Conservation (phyloP, 192 early-diverging fungal genomes). For the Dimargaris cristalligena region DNA sequence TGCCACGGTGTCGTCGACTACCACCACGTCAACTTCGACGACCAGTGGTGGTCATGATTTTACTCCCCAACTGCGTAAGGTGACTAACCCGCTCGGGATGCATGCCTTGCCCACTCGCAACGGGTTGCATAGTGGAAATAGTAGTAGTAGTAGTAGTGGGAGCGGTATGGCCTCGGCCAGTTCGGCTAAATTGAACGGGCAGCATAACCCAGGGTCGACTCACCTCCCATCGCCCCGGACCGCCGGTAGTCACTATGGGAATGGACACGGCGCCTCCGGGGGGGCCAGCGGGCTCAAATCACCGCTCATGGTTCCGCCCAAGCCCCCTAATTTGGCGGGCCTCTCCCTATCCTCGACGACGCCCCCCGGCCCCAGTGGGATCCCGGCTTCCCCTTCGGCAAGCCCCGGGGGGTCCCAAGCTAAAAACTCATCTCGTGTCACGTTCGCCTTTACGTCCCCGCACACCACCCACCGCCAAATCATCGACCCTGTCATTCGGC, state of each 20-base stretch:
- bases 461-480: slow-evolving; percentile 11
- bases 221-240: not conserved
- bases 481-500: slow-evolving; percentile 11
- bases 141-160: not conserved
- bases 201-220: not conserved
- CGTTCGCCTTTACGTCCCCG: slow-evolving; percentile 9
- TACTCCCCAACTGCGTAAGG: slow-evolving; percentile 5
- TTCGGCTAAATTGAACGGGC: not conserved
- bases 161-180: not conserved
- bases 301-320: no score
- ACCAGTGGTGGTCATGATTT: not conserved
- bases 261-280: not conserved
- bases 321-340: no score
- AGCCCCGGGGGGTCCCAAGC: not conserved
- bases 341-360: no score
- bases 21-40: not conserved
- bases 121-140: not conserved
- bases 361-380: no score
- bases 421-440: not conserved
- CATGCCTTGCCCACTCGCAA: not conserved
- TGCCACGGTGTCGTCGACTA: not conserved
- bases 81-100: slow-evolving; percentile 8
- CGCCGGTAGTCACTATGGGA: not conserved
- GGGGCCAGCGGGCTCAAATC: no score
- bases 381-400: no score